Evolutionary conservation across 805 yeast species (phyloP), one percentile per base, ranked within the genome.

Genomic region (Teunomyces funiuensis): DNA sequence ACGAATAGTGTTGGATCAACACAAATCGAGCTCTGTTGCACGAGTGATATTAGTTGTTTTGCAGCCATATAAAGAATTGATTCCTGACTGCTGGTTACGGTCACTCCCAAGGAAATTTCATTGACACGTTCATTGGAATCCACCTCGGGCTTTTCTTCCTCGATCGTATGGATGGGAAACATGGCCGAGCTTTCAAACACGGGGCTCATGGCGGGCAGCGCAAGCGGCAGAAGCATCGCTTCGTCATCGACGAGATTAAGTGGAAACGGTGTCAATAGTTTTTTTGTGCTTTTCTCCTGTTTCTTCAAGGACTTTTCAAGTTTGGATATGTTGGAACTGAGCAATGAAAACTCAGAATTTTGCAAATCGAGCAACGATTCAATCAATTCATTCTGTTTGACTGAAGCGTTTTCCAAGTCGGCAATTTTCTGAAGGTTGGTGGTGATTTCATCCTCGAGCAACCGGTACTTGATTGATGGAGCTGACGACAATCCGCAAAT

Each of bases 351-450:
- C 25, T 49, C 46, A 14, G 40, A 26, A 26, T 39, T 40, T 13
- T 50, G 54, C 4, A 27, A 33, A 11, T 37, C 42, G 14, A 40
- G 37, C 19, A 50, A 28, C 13, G 33, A 39, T 27, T 48, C 43
- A 15, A 52, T 43, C 16, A 47, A 13, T 18, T 38, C 31, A 25
- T 42, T 40, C 16, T 50, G 51, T 15, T 40, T 33, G 8, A 17
- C 9, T 11, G 47, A 30, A 11, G 41, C 25, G n/a, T 40, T 23
- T 30, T 49, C 43, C 28, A 52, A 33, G 3, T 22, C 33, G 6
- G 45, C 28, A 40, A 43, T 39, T 14, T 44, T 40, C n/a, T 41
- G 29, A 14, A 41, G 25, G 17, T 36, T 44, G 9, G 28, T 16
- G 19, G 11, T 34, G n/a, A 25, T 22, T 16, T 34, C 37, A 14